Percentiles rank a stretch among this genome's conserved stretches.
phyloP scores from a whole-genome alignment of 2,329 filamentous ascomycete genomes.

The Trichoderma sp. region DNA sequence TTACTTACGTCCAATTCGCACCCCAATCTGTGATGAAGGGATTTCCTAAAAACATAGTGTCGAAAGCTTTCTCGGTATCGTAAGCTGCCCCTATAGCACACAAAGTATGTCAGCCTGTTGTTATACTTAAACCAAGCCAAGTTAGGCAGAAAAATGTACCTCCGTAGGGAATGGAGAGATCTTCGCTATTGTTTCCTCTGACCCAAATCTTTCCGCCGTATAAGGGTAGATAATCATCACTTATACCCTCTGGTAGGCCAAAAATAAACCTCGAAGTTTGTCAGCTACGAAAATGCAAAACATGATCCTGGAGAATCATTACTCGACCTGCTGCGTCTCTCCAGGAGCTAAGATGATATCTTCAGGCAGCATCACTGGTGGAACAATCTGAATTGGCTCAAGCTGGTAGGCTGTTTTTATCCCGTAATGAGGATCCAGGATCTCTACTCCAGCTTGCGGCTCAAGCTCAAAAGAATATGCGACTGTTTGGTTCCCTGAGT shows the following conservation, averaged over 20 bases:
- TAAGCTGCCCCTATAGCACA: slow-evolving; percentile 41
- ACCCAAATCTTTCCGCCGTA: slow-evolving; percentile 52
- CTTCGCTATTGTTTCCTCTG: slow-evolving; percentile 46
- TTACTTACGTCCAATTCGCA: slow-evolving; percentile 35
- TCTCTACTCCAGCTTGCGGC: slow-evolving; percentile 46
- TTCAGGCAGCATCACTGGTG: slow-evolving; percentile 39
- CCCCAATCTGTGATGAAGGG: slow-evolving; percentile 36
- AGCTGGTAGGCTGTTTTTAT: slow-evolving; percentile 38
- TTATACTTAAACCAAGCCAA: too few relatives aligned
- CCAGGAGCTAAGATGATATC: slow-evolving; percentile 38
- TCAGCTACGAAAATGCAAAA: neutral
- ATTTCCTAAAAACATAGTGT: slow-evolving; percentile 42
- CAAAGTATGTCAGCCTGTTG: neutral
- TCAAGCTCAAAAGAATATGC: slow-evolving; percentile 49
- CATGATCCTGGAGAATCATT: slow-evolving; percentile 5
- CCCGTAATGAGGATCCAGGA: slow-evolving; percentile 39
- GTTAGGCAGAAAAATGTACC: slow-evolving; percentile 32
- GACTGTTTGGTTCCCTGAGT: slow-evolving; percentile 45
- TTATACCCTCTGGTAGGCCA: slow-evolving; percentile 35
- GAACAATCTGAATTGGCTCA: slow-evolving; percentile 37
- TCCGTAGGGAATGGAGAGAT: slow-evolving; percentile 49
- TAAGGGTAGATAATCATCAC: slow-evolving; percentile 45
- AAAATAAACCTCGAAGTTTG: slow-evolving; percentile 38
- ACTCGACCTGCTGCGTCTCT: slow-evolving; percentile 38
- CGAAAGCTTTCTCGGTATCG: slow-evolving; percentile 46